Base-by-base conservation (phyloP, 1,139 yeast species). In the Taphrina populina region DNA sequence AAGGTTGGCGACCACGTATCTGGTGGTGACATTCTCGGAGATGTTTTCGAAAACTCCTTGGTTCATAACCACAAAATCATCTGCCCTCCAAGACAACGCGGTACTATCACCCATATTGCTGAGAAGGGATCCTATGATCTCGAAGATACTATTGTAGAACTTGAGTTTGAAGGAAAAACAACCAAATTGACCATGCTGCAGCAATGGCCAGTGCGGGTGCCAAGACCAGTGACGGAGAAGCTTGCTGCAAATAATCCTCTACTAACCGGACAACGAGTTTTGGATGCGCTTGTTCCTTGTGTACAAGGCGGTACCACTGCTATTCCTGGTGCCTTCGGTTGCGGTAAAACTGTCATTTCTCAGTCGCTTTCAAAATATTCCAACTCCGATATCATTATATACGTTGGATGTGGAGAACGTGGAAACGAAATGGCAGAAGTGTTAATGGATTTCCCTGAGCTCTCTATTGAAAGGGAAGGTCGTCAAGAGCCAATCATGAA, bases 241-340 rank as follows among this genome's bases (percentile, higher is more conserved):
- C 75, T 88, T 62, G 75, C 95, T 59, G 97, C 98, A 46, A 92
- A 90, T 72, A 81, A 84, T 71, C 99, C 99, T 58, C 79, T 94
- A 67, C 79, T 92, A 67, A 92, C 99, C 30, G 99, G 99, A 66
- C 99, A 92, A 77, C 87, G 98, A 79, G 99, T 92, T 57, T 79
- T 92, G 72, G 99, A 92, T 72, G 84, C 98, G 34, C 80, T 92
- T 64, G 94, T 92, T 80, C 98, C 99, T 54, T 87, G 95, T 81
- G 99, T 94, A 65, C 98, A 94, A 77, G 98, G 99, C 76, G 99
- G 99, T 77, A 92, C 99, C 52, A 92, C 99, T 40, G 94, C 98
- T 83, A 92, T 92, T 70, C 99, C 99, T 47, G 99, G 99, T 73
- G 99, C 99, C 62, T 92, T 92, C 67, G 99, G 99, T 61, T 92